Conservation (phyloP, 768 basidiomycete genomes). For the Termitomyces titanicus region DNA sequence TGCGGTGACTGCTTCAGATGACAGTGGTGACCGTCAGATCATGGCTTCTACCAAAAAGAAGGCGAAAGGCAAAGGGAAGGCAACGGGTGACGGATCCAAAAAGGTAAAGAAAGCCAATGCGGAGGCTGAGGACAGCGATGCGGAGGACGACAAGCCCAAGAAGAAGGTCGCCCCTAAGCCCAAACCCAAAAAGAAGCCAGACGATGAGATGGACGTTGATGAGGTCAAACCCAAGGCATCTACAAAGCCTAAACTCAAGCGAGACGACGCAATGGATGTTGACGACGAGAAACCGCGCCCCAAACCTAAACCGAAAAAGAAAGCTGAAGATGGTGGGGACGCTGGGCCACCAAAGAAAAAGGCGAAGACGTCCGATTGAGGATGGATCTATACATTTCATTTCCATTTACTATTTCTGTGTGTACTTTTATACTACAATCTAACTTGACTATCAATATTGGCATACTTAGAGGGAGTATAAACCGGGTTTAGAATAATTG, state of each 20-base stretch:
- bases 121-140: constrained; percentile 43
- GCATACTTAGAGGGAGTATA: constrained; percentile 1
- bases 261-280: constrained; percentile 45
- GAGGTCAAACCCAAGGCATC: constrained; percentile 28
- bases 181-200: constrained; percentile 41
- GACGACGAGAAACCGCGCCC: constrained; percentile 36
- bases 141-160: constrained; percentile 43
- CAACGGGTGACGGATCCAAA: constrained; percentile 31
- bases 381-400: constrained; percentile 2
- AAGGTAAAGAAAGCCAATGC: constrained; percentile 36
- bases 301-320: constrained; percentile 42
- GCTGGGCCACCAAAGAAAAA: constrained; percentile 75
- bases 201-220: constrained; percentile 45
- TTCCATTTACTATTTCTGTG: constrained; percentile 9
- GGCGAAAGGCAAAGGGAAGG: constrained; percentile 41
- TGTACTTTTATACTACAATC: constrained; percentile 14
- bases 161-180: constrained; percentile 43
- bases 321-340: constrained; percentile 30
- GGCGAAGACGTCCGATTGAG: constrained; percentile 50
- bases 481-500: constrained; percentile 3
- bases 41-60: constrained; percentile 40
- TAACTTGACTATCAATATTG: constrained; percentile 3
- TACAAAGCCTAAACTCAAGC: constrained; percentile 34
- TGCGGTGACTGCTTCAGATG: constrained; percentile 80
- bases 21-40: constrained; percentile 73